phyloP scores from a whole-genome alignment of 176 grass and related monocot genomes.

The Triticum turgidum region DNA sequence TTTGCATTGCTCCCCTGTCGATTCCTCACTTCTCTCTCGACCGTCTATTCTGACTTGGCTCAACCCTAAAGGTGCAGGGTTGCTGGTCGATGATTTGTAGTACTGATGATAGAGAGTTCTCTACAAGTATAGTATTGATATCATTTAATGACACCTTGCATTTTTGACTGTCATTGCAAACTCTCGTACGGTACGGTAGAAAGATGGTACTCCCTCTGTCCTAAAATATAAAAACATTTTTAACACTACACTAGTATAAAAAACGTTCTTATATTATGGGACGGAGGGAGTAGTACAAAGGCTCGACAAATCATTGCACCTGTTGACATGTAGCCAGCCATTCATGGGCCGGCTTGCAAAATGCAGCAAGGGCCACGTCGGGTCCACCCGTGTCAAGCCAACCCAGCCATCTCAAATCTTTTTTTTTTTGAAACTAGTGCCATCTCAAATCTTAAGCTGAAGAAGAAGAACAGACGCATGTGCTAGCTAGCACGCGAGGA shows the following conservation, averaged over 20 bases:
- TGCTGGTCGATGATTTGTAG: neutral
- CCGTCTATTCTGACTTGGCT: too few relatives aligned
- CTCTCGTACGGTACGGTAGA: neutral
- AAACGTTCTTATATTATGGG: too few relatives aligned
- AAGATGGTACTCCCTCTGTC: neutral
- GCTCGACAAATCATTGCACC: neutral
- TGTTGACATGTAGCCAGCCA: neutral
- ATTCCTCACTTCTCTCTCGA: too few relatives aligned
- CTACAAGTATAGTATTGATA: neutral
- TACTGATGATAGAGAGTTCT: neutral
- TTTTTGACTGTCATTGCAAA: neutral
- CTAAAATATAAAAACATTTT: too few relatives aligned
- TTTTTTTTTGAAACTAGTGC: too few relatives aligned
- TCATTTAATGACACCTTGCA: neutral
- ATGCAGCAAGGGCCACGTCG: neutral
- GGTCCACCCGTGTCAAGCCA: neutral
- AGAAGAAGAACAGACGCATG: neutral
- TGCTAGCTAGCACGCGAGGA: neutral
- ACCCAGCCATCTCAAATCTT: neutral
- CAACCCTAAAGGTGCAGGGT: neutral
- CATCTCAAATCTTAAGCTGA: too few relatives aligned
- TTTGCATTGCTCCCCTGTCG: neutral
- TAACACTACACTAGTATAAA: too few relatives aligned
- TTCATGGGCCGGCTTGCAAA: neutral
- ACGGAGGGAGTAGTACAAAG: too few relatives aligned